These are phyloP conservation scores for Fusarium nurragi DNA, from an alignment of 2,329 filamentous ascomycete genomes.

Conservation along the genomic window DNA sequence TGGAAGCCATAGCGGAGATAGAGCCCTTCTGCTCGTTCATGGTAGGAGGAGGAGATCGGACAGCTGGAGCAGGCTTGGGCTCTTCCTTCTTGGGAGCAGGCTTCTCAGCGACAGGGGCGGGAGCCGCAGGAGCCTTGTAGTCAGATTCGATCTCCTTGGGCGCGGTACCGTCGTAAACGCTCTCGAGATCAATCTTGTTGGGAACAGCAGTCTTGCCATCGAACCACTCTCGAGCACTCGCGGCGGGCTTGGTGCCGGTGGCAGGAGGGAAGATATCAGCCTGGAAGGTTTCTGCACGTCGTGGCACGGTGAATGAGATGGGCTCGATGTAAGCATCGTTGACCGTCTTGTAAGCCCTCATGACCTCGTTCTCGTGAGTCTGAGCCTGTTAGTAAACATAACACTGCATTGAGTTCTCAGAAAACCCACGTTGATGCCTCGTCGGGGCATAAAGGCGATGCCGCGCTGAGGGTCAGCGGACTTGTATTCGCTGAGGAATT, in stretches of 20 bases:
- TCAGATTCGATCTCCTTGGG: constrained; percentile 79
- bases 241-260: constrained; percentile 79
- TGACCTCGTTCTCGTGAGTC: constrained; percentile 95
- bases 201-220: constrained; percentile 84
- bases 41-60: constrained; percentile 66
- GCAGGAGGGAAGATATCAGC: constrained; percentile 96
- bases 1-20: constrained; percentile 84
- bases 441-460: constrained; percentile 92
- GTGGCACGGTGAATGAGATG: constrained; percentile 95
- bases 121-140: constrained; percentile 66
- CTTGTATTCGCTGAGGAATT: constrained; percentile 96
- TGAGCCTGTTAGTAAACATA: constrained; percentile 48
- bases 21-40: constrained; percentile 88
- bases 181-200: constrained; percentile 92
- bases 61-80: constrained; percentile 59
- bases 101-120: constrained; percentile 55
- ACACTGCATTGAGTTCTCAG: not conserved
- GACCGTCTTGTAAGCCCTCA: constrained; percentile 96
- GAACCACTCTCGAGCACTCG: constrained; percentile 85
- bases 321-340: constrained; percentile 95
- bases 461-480: constrained; percentile 95
- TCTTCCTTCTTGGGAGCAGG: constrained; percentile 50
- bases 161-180: constrained; percentile 84
- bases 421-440: constrained; percentile 81
- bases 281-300: constrained; percentile 93